Conservation (phyloP, 331 rosid genomes). For the Dryas integrifolia region DNA sequence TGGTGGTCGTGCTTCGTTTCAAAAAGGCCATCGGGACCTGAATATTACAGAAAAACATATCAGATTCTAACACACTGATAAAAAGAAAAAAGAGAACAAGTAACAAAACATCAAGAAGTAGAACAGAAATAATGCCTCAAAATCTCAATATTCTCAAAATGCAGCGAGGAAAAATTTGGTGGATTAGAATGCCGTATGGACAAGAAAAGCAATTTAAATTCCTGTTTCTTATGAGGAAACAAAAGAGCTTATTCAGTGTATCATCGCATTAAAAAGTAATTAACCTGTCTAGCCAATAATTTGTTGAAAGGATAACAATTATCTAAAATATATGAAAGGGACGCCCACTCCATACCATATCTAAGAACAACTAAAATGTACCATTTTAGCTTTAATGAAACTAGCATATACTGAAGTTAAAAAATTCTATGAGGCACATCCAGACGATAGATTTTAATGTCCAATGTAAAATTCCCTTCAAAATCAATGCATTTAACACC, state of each 20-base stretch:
- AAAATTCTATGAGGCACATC: too few relatives aligned
- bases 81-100: too few relatives aligned
- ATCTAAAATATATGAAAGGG: not conserved
- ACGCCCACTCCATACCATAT: not conserved
- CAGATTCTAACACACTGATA: not conserved
- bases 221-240: too few relatives aligned
- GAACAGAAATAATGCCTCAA: not conserved
- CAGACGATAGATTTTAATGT: not conserved
- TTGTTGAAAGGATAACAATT: not conserved
- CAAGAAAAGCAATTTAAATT: too few relatives aligned
- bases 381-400: not conserved
- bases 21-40: slow-evolving; percentile 59
- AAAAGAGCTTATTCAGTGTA: too few relatives aligned
- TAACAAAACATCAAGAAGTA: not conserved
- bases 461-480: not conserved
- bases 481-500: not conserved
- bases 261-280: too few relatives aligned
- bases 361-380: not conserved
- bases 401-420: not conserved
- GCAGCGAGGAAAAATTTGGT: too few relatives aligned
- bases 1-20: slow-evolving; percentile 36
- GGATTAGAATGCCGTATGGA: too few relatives aligned
- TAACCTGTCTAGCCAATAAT: not conserved
- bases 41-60: not conserved
- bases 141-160: not conserved